Evolutionary conservation across 2,329 filamentous ascomycete genomes (phyloP).

Genomic region (Apiospora sp.): DNA sequence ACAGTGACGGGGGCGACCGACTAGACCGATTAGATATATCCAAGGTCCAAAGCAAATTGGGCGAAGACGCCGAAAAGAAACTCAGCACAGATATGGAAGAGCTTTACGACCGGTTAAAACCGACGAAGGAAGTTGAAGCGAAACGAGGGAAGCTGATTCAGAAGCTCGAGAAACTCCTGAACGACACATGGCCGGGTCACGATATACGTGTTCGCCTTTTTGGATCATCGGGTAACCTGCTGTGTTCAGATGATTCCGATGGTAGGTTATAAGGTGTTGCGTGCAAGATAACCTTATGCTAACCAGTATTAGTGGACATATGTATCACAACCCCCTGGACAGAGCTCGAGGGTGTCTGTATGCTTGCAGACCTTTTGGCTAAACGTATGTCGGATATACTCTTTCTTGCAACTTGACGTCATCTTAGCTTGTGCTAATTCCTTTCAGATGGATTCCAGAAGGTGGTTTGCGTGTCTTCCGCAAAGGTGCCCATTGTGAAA

Average conservation of each 20-base stretch:
- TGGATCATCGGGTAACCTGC: slow-evolving; percentile 94
- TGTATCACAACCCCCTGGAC: slow-evolving; percentile 94
- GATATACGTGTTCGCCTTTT: slow-evolving; percentile 93
- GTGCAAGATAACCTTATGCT: not conserved
- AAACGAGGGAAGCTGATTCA: slow-evolving; percentile 79
- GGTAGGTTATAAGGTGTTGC: slow-evolving; percentile 62
- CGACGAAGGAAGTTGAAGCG: slow-evolving; percentile 79
- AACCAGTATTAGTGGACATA: slow-evolving; percentile 76
- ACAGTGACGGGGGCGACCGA: slow-evolving; percentile 83
- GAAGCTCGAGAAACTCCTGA: slow-evolving; percentile 89
- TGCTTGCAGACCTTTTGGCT: slow-evolving; percentile 84
- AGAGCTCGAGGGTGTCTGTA: slow-evolving; percentile 87
- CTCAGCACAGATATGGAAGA: slow-evolving; percentile 85
- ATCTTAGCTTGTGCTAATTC: slow-evolving; percentile 43
- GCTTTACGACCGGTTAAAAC: slow-evolving; percentile 85
- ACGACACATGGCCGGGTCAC: slow-evolving; percentile 89
- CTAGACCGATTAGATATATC: slow-evolving; percentile 75
- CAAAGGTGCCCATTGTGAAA: slow-evolving; percentile 98
- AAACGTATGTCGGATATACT: slow-evolving; percentile 69
- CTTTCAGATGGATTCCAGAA: slow-evolving; percentile 89
- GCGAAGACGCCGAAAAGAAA: slow-evolving; percentile 75
- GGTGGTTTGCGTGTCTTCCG: slow-evolving; percentile 91
- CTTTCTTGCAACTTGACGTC: not conserved
- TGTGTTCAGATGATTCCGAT: slow-evolving; percentile 96
- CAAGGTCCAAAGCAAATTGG: slow-evolving; percentile 75